Conservation (phyloP, 768 basidiomycete species). For the Xerocomus brunneocitrinus region DNA sequence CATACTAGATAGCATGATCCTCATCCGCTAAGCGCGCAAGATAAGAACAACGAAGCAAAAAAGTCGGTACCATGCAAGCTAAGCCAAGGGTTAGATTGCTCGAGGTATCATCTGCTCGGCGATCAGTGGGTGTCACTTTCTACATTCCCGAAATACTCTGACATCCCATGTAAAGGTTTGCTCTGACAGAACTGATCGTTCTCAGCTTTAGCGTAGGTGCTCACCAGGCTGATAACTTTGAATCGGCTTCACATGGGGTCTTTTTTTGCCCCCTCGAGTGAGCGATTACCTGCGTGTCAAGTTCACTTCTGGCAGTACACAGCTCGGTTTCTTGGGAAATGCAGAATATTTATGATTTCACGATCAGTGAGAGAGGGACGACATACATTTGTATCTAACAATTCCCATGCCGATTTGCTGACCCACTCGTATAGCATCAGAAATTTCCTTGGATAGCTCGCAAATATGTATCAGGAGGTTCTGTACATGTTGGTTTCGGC, state of each 20-base stretch:
- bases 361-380: slow-evolving; percentile 53
- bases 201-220: slow-evolving; percentile 61
- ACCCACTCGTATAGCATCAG: slow-evolving; percentile 43
- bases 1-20: slow-evolving; percentile 67
- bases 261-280: slow-evolving; percentile 64
- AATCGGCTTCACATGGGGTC: slow-evolving; percentile 74
- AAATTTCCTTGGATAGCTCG: slow-evolving; percentile 43
- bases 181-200: slow-evolving; percentile 60
- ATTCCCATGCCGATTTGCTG: not conserved
- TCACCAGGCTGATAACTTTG: slow-evolving; percentile 43
- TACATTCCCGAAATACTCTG: not conserved
- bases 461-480: slow-evolving; percentile 45
- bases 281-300: slow-evolving; percentile 2
- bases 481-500: slow-evolving; percentile 41
- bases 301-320: slow-evolving; percentile 1
- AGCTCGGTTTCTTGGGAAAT: slow-evolving; percentile 60
- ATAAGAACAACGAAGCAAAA: slow-evolving; percentile 65
- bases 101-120: slow-evolving; percentile 64
- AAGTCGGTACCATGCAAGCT: slow-evolving; percentile 54
- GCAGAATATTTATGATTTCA: slow-evolving; percentile 53
- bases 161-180: slow-evolving; percentile 11
- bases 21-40: slow-evolving; percentile 58
- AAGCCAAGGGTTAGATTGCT: too few relatives aligned
- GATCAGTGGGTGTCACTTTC: slow-evolving; percentile 48
- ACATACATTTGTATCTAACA: slow-evolving; percentile 48